Evolutionary conservation across 2,329 filamentous ascomycete species (phyloP).

Genomic region (Septoria linicola): DNA sequence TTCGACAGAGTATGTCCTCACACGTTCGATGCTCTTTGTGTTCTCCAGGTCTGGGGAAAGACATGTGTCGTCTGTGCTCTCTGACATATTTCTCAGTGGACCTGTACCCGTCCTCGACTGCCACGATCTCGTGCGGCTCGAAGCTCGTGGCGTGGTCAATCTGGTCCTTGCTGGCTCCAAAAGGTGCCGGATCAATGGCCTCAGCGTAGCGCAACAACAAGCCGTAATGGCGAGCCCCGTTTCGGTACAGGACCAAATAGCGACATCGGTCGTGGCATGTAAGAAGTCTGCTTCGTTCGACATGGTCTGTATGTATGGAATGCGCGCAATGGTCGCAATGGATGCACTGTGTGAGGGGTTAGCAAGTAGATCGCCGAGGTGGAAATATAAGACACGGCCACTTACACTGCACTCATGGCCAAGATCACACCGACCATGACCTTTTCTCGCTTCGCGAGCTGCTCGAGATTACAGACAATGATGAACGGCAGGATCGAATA

Average conservation of each 20-base stretch:
- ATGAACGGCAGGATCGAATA: slow-evolving; percentile 34
- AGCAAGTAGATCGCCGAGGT: background rate
- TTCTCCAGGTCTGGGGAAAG: background rate
- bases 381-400: background rate
- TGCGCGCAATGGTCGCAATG: slow-evolving; percentile 22
- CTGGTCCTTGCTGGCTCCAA: slow-evolving; percentile 2
- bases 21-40: background rate
- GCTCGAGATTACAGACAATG: slow-evolving; percentile 35
- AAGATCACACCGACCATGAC: slow-evolving; percentile 36
- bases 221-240: slow-evolving; percentile 22
- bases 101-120: background rate
- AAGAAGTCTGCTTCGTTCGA: slow-evolving; percentile 18
- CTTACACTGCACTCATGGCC: slow-evolving; percentile 34
- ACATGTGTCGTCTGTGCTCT: background rate
- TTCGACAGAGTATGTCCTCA: background rate
- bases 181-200: slow-evolving; percentile 17
- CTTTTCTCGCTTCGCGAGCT: slow-evolving; percentile 31
- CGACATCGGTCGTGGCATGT: slow-evolving; percentile 20
- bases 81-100: background rate
- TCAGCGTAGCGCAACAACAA: slow-evolving; percentile 19
- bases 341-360: slow-evolving; percentile 16
- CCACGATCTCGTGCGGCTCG: background rate
- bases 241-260: slow-evolving; percentile 23
- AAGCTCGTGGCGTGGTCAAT: background rate
- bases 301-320: slow-evolving; percentile 21